A percentile compares a stretch with the other conserved stretches of the same genome.
Evolutionary conservation across 345 rosid genomes (phyloP).

Genomic region (Boechera stricta): DNA sequence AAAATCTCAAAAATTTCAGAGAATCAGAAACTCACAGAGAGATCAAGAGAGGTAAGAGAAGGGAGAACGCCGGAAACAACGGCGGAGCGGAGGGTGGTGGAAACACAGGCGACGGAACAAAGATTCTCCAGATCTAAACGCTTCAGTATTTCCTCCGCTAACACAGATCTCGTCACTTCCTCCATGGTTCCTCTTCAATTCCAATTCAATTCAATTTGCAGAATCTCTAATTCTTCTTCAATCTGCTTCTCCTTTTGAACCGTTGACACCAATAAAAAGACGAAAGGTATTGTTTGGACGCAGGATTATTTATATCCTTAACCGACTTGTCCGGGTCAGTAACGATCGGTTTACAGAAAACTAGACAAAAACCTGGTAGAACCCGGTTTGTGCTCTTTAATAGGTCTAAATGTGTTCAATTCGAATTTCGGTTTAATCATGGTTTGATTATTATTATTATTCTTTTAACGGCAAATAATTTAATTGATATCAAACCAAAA

Average conservation of each 20-base stretch:
- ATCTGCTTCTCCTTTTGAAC: neutral
- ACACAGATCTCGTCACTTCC: slow-evolving; percentile 41
- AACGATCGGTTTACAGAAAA: slow-evolving; percentile 1
- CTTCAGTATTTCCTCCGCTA: slow-evolving; percentile 53
- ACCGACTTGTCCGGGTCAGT: neutral
- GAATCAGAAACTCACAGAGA: slow-evolving; percentile 47
- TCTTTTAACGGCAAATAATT: too few species aligned
- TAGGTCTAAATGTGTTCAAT: neutral
- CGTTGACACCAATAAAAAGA: slow-evolving; percentile 26
- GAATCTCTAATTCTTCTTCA: slow-evolving; percentile 2
- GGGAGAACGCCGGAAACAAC: slow-evolving; percentile 52
- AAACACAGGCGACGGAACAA: slow-evolving; percentile 59
- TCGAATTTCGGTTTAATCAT: neutral
- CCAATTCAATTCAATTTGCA: neutral
- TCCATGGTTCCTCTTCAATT: slow-evolving; percentile 30
- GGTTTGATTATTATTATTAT: neutral
- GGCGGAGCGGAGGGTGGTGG: slow-evolving; percentile 52
- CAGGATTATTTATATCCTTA: slow-evolving; percentile 13
- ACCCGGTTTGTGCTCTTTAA: neutral
- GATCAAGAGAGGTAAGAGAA: slow-evolving; percentile 51
- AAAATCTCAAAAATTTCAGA: neutral
- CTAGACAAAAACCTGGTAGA: neutral
- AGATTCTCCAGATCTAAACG: slow-evolving; percentile 61
- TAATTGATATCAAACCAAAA: too few species aligned
- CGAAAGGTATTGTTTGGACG: slow-evolving; percentile 28